These are phyloP conservation scores for Termitomyces sp. DNA, from an alignment of 768 basidiomycete genomes.

Conservation along the genomic window DNA sequence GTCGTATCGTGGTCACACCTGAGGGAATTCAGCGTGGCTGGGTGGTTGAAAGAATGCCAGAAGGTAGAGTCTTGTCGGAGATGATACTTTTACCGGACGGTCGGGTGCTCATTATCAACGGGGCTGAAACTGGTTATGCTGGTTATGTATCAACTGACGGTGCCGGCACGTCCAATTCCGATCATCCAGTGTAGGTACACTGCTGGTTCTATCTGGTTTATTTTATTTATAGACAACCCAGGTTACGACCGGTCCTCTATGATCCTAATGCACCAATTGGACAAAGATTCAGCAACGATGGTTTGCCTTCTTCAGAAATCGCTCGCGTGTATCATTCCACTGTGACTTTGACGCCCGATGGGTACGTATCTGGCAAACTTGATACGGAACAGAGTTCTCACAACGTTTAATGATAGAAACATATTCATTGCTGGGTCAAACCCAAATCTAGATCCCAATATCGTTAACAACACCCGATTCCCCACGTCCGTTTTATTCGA, in stretches of 20 bases:
- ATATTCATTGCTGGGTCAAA: constrained; percentile 36
- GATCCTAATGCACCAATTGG: constrained; percentile 38
- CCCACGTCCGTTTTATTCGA: constrained; percentile 1
- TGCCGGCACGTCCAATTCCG: constrained; percentile 18
- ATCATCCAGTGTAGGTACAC: constrained; percentile 21
- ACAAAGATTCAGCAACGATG: constrained; percentile 38
- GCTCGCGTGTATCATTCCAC: constrained; percentile 60
- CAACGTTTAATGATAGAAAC: constrained; percentile 5
- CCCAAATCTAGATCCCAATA: constrained; percentile 20
- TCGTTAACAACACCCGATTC: constrained; percentile 6
- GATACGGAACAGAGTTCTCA: background rate
- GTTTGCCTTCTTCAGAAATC: constrained; percentile 34
- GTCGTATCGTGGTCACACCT: constrained; percentile 32
- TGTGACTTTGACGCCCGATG: constrained; percentile 50
- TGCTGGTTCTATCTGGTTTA: background rate
- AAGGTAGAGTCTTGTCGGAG: constrained; percentile 31
- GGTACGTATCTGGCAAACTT: constrained; percentile 23
- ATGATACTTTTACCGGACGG: constrained; percentile 34
- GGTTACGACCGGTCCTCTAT: constrained; percentile 42
- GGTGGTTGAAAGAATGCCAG: constrained; percentile 39
- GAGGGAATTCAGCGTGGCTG: constrained; percentile 38
- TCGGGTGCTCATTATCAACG: constrained; percentile 35
- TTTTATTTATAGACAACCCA: constrained; percentile 13
- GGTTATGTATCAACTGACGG: constrained; percentile 34
- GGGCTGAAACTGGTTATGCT: constrained; percentile 36